Evolutionary conservation across 2,329 filamentous ascomycete genomes (phyloP), one percentile per base, ranked within the genome.

Genomic region (Coniochaeta hoffmannii): DNA sequence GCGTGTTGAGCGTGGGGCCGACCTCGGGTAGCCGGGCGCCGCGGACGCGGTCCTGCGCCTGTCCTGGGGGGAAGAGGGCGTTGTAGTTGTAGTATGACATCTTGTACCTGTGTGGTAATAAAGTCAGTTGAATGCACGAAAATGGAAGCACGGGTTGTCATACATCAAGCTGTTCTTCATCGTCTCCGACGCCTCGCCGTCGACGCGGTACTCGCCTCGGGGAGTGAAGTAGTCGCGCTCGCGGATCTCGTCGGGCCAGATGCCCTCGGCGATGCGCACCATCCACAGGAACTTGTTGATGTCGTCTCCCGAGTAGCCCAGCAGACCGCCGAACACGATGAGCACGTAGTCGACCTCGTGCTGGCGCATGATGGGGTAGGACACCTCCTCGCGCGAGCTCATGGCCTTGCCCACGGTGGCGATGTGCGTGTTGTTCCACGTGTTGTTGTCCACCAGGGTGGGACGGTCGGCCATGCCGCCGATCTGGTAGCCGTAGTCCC

Each of bases 231-330:
- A 99, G 66, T 93, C 88, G 61, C 94, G 88, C 76, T 99, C 94
- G 76, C 91, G 96, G 64, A 99, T 87, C 79, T 99, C 93, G 62
- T 97, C 91, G n/a, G 94, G 94, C 94, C 94, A 99, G 74, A 99
- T 97, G 61, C 94, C 94, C 74, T 99, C 94, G 36, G 94, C 94
- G 68, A 99, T 99, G 69, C 94, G 86, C 57, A 99, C 92, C 95
- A 99, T 99, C 94, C 94, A 99, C 64, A 99, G 79, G 79, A 99
- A 99, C 77, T 99, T 99, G 80, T 99, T 99, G 77, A 99, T 96
- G 68, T 99, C 94, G 65, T 99, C 94, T 60, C 94, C 94, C 53
- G 92, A 97, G 77, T 99, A 99, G 55, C 95, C 95, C 36, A 99
- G 79, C 57, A 99, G 83, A 69, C 90, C 94, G 66, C 94, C 94